Evolutionary conservation across 495 filamentous ascomycete genomes (phyloP), one percentile per base, ranked within the genome.

Genomic region (Alectoria sarmentosa): DNA sequence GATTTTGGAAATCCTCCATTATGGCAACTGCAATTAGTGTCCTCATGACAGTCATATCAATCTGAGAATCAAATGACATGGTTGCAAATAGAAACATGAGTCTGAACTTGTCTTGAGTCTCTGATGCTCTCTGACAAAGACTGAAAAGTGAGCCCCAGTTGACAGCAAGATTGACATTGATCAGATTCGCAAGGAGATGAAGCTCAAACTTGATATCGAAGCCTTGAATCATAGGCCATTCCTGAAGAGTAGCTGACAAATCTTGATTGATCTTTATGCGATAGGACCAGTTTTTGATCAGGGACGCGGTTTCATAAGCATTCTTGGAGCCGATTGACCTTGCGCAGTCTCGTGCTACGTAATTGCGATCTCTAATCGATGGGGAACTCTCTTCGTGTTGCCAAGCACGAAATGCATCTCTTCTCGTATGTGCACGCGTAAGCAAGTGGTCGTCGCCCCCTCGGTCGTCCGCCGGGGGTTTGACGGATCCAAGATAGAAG

Each of bases 51-150:
- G 66, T 62, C 74, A 80, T 77, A 49, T 78, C 60, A 28, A 72
- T 66, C 17, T 72, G 44, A 4, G 67, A 39, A 11, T 68, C 23
- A 58, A 78, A 84, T 2, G 77, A 69, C 8, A 84, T 65, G 0
- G 73, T n/a, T 0, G 71, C 74, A 11, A 82, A 66, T 0, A 75
- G 58, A 59, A 83, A 83, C 74, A 81, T 81, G 3, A 83, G 63
- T 17, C 57, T 39, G 52, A 71, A 74, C 1, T 46, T 64, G 34
- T 80, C 69, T 42, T 72, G 36, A 8, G 13, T 4, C 6, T 52
- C 17, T 28, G 63, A 62, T 17, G 58, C 49, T 6, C 62, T 30
- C 17, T 63, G 44, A 55, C 74, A 78, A 4, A 77, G 65, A 26
- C 68, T 67, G 41, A 77, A 73, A 23, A 82, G 65, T 0, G 71